Evolutionary conservation across 148 eudicot genomes (phyloP).

Genomic region (Chenopodium album): DNA sequence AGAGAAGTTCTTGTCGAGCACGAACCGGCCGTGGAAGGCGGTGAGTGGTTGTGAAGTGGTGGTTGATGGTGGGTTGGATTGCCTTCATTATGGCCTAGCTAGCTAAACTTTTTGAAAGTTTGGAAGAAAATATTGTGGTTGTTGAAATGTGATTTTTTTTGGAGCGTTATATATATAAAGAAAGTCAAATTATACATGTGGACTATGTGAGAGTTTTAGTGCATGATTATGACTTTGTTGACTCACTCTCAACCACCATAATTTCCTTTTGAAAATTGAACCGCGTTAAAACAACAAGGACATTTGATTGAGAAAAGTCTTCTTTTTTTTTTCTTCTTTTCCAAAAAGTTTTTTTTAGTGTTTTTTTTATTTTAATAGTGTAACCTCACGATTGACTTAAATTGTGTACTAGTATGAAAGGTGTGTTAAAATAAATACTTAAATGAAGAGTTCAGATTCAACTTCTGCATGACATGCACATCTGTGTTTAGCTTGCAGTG

Average conservation of each 20-base stretch:
- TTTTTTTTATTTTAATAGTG: background rate
- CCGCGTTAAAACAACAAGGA: background rate
- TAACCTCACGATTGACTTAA: background rate
- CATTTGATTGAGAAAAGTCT: background rate
- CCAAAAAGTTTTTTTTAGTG: no score
- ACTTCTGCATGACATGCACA: background rate
- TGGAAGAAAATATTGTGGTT: background rate
- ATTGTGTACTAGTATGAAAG: background rate
- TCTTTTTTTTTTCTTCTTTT: no score
- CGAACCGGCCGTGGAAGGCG: background rate
- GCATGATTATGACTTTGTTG: background rate
- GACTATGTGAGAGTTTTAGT: background rate
- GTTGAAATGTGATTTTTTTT: no score
- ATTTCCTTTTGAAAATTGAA: background rate
- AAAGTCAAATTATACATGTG: background rate
- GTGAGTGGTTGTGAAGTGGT: conserved; percentile 9
- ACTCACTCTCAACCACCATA: background rate
- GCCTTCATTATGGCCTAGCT: conserved; percentile 18
- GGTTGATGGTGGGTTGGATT: conserved; percentile 24
- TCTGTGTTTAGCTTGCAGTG: background rate
- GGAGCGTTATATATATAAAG: background rate
- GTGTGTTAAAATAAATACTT: background rate
- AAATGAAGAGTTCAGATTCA: background rate
- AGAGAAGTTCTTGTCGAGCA: conserved; percentile 1
- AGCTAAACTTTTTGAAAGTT: background rate